These are phyloP conservation scores for Diaporthe nobilis DNA, from an alignment of 2,329 filamentous ascomycete genomes.

Conservation along the genomic window DNA sequence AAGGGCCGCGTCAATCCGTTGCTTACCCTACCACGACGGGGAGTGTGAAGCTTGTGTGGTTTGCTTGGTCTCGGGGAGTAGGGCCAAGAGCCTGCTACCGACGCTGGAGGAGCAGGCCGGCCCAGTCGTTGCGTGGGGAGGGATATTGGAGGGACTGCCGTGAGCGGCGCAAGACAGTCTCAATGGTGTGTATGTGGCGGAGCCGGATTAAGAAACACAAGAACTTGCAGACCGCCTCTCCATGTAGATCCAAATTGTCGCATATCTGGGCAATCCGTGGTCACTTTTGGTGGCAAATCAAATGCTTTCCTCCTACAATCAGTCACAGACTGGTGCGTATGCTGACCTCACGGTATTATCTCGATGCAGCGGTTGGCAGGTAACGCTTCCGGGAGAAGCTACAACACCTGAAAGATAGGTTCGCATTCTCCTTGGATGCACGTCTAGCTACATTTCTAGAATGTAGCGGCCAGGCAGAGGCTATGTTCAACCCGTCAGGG, in stretches of 20 bases:
- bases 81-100: constrained; percentile 9
- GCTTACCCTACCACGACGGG: not conserved
- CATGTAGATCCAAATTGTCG: constrained; percentile 11
- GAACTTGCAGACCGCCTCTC: constrained; percentile 22
- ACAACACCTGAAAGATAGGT: not conserved
- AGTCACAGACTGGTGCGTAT: constrained; percentile 1
- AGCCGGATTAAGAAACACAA: constrained; percentile 6
- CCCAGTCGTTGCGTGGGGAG: constrained; percentile 14
- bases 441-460: not conserved
- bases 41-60: constrained; percentile 17
- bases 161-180: constrained; percentile 12
- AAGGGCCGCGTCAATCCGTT: constrained; percentile 18
- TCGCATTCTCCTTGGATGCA: not conserved
- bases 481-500: not conserved
- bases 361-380: not conserved
- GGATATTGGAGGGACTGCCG: constrained; percentile 15
- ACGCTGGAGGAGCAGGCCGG: not conserved
- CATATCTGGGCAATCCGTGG: not conserved
- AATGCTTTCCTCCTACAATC: not conserved
- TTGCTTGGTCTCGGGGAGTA: constrained; percentile 9
- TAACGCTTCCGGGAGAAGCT: not conserved
- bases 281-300: constrained; percentile 17
- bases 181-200: constrained; percentile 20
- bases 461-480: not conserved
- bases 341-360: not conserved